Conservation (phyloP, 306 rosid genomes). For the Cucumis cinereus region DNA sequence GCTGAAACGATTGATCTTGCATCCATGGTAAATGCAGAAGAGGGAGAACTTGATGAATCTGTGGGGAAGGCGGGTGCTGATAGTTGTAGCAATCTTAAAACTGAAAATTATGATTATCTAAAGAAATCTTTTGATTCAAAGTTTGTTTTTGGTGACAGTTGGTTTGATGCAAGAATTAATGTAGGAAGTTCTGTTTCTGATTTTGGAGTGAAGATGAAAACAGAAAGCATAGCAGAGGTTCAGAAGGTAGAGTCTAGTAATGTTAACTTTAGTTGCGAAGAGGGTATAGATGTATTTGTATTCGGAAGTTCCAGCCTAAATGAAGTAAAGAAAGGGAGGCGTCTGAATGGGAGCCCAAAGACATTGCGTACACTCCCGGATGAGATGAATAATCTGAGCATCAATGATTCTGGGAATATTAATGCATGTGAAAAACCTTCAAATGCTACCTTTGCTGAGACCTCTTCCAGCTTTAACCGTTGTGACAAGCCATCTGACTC, state of each 20-base stretch:
- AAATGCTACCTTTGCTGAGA: conserved; percentile 13
- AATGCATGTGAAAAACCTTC: conserved; percentile 11
- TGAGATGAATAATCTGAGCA: conserved; percentile 52
- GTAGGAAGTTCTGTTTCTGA: conserved; percentile 8
- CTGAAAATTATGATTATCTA: conserved; percentile 3
- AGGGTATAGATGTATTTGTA: conserved; percentile 12
- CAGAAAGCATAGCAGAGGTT: conserved; percentile 10
- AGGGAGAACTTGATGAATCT: conserved; percentile 1
- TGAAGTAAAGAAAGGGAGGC: neutral
- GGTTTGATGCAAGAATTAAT: conserved; percentile 10
- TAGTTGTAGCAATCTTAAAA: neutral
- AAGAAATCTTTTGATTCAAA: conserved; percentile 11
- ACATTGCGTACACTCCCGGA: conserved; percentile 29
- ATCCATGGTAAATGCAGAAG: neutral
- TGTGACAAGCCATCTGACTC: conserved; percentile 16
- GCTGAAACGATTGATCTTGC: neutral
- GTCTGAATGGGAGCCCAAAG: conserved; percentile 6
- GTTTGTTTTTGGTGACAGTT: conserved; percentile 14
- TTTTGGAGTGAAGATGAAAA: conserved; percentile 12
- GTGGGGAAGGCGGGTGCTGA: conserved; percentile 7
- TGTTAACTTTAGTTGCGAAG: neutral
- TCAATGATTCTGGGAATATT: conserved; percentile 27
- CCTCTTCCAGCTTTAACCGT: conserved; percentile 22
- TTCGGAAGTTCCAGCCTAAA: conserved; percentile 15
- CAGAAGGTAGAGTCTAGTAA: conserved; percentile 8